A percentile compares a stretch with the other conserved stretches of the same genome.
Conservation (phyloP, 2,329 filamentous ascomycete species). For the Curvularia eragrostidis region DNA sequence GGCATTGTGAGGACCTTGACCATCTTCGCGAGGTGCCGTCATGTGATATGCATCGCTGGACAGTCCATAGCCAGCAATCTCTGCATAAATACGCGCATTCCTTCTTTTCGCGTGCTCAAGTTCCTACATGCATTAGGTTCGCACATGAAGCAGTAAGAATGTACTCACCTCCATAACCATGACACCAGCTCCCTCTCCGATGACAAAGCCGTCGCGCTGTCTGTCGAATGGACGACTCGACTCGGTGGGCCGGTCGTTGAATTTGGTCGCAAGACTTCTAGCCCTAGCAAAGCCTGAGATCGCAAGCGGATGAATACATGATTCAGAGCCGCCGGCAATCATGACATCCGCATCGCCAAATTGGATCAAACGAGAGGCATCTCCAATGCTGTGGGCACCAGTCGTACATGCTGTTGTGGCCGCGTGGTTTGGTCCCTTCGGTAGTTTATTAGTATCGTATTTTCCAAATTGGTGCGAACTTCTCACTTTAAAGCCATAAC, state of each 20-base stretch:
- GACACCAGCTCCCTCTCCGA: conserved; percentile 89
- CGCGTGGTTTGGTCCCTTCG: conserved; percentile 84
- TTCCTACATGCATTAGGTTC: conserved; percentile 58
- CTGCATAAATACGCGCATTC: conserved; percentile 84
- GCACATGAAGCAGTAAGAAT: neutral
- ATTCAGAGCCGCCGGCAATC: conserved; percentile 93
- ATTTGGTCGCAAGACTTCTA: conserved; percentile 81
- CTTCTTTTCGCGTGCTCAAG: conserved; percentile 83
- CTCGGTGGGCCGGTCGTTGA: conserved; percentile 72
- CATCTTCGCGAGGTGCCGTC: conserved; percentile 85
- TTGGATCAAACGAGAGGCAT: conserved; percentile 91
- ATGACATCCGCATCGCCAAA: conserved; percentile 92
- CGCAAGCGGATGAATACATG: conserved; percentile 92
- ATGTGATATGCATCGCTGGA: conserved; percentile 93
- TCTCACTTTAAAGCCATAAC: conserved; percentile 73
- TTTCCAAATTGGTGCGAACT: no score
- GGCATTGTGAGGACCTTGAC: conserved; percentile 78
- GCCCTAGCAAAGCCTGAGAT: conserved; percentile 91
- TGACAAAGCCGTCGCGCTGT: conserved; percentile 83
- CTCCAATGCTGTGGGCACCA: conserved; percentile 91
- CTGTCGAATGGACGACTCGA: conserved; percentile 89
- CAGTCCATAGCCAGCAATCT: conserved; percentile 86
- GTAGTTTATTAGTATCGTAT: conserved; percentile 11
- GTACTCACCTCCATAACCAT: conserved; percentile 74
- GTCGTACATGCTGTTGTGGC: conserved; percentile 96